Conservation (phyloP, 805 yeast genomes). For the Teunomyces tritomae region DNA sequence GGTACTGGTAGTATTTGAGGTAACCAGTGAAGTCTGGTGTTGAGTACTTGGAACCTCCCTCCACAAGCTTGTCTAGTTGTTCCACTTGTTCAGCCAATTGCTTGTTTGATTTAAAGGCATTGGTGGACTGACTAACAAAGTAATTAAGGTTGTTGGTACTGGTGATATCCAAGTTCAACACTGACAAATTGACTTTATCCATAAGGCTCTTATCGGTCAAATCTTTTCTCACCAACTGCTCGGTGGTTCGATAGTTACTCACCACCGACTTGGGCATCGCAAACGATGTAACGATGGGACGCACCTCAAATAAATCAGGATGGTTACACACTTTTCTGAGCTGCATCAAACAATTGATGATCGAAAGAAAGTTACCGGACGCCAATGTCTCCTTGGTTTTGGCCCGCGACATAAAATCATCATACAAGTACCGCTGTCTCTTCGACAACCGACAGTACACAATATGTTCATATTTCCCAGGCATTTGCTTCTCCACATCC, state of each 20-base stretch:
- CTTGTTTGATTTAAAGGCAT: slow-evolving; percentile 45
- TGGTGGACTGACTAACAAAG: slow-evolving; percentile 44
- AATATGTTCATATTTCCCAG: slow-evolving; percentile 94
- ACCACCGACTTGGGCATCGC: slow-evolving; percentile 67
- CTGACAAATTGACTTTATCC: slow-evolving; percentile 44
- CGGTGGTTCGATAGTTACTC: slow-evolving; percentile 41
- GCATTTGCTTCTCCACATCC: slow-evolving; percentile 99
- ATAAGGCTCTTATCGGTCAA: slow-evolving; percentile 15
- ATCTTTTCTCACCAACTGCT: slow-evolving; percentile 16
- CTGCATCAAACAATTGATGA: slow-evolving; percentile 97
- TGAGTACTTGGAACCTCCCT: slow-evolving; percentile 16
- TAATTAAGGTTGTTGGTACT: slow-evolving; percentile 44
- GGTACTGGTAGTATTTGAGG: slow-evolving; percentile 57
- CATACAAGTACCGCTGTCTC: slow-evolving; percentile 87
- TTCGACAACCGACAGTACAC: slow-evolving; percentile 89
- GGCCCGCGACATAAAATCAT: slow-evolving; percentile 96
- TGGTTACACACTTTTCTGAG: slow-evolving; percentile 96
- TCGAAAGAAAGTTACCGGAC: slow-evolving; percentile 90
- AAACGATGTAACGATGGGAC: slow-evolving; percentile 91
- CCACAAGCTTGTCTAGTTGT: slow-evolving; percentile 38
- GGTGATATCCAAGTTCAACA: slow-evolving; percentile 60
- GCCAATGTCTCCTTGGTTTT: slow-evolving; percentile 91
- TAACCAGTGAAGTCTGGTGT: slow-evolving; percentile 35
- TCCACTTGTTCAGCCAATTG: slow-evolving; percentile 44
- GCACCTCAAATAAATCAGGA: slow-evolving; percentile 93